Evolutionary conservation across 768 basidiomycete species (phyloP), one percentile per base, ranked within the genome.

Genomic region (Boletellus ananiceps): DNA sequence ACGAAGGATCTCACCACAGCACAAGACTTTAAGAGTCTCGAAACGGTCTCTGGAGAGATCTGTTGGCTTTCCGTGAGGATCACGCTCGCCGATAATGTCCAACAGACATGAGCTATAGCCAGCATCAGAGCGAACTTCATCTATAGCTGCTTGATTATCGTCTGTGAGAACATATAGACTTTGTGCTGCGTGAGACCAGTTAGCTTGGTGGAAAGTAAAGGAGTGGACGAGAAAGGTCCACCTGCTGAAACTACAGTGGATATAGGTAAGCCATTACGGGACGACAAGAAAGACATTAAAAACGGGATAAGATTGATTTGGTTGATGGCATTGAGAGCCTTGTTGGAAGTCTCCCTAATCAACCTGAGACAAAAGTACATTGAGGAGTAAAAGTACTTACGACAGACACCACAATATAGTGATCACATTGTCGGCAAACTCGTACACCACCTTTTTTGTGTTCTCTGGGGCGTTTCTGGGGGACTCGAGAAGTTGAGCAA

Each of bases 351-450:
- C 75, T 94, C 92, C 65, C 92, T 83, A 61, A 54, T 63, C 55
- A 52, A 47, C 38, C 51, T 68, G 43, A 69, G 62, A 52, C 44
- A 16, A 44, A 13, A 41, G 41, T 12, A 44, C 44, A 33, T 40
- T 41, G 38, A 40, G 1, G 5, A 9, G 39, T 6, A 34, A 46
- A 42, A n/a, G 4, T 15, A 82, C 90, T 80, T 75, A 95, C 86
- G 91, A 91, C 56, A 97, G 76, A 69, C 93, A 94, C 94, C 94
- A 96, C 21, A 97, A 67, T 14, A 87, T 81, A 5, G 93, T 94
- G 57, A 96, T 88, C 34, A 94, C 82, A 65, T 93, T 96, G 56
- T 96, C 94, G 2, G 93, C 83, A 57, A 95, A 84, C 57, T 89
- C 84, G 58, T 88, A 90, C 2, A 93, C 83, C 21, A 92, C 73